phyloP scores from a whole-genome alignment of 2,329 filamentous ascomycete genomes.

The Diaporthe helianthi region DNA sequence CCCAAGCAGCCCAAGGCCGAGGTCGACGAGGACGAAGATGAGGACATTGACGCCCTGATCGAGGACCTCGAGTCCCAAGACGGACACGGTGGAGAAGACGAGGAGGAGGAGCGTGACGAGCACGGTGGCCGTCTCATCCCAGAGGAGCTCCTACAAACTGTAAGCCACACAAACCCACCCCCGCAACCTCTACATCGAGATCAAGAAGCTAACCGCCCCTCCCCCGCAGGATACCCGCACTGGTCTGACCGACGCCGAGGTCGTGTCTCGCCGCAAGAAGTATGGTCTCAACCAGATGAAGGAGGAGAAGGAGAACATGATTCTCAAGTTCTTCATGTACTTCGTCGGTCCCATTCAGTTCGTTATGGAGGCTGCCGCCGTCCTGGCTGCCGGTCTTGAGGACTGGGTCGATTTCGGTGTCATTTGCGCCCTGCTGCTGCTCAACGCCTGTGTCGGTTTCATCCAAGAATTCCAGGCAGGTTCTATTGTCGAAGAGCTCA shows the following conservation, averaged over 20 bases:
- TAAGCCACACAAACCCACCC: conserved; percentile 11
- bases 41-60: conserved; percentile 86
- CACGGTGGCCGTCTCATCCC: conserved; percentile 68
- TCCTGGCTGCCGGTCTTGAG: conserved; percentile 75
- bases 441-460: conserved; percentile 88
- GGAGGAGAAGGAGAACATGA: conserved; percentile 85
- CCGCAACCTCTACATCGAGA: background rate
- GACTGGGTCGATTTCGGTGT: conserved; percentile 96
- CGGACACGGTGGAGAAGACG: conserved; percentile 67
- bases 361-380: conserved; percentile 72
- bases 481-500: conserved; percentile 88
- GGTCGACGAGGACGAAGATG: conserved; percentile 76
- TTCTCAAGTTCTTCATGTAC: conserved; percentile 83
- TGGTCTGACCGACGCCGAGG: conserved; percentile 75
- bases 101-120: conserved; percentile 53
- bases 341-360: conserved; percentile 92
- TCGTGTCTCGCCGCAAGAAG: conserved; percentile 68
- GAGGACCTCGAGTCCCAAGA: conserved; percentile 86
- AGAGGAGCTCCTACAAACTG: conserved; percentile 80
- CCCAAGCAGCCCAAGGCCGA: conserved; percentile 49
- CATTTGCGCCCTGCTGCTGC: conserved; percentile 81
- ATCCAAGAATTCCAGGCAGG: conserved; percentile 89
- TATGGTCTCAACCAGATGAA: conserved; percentile 90
- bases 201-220: conserved; percentile 20
- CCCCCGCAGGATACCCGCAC: conserved; percentile 32